phyloP scores from a whole-genome alignment of 805 yeast species.

The Blastobotrys terrestris region DNA sequence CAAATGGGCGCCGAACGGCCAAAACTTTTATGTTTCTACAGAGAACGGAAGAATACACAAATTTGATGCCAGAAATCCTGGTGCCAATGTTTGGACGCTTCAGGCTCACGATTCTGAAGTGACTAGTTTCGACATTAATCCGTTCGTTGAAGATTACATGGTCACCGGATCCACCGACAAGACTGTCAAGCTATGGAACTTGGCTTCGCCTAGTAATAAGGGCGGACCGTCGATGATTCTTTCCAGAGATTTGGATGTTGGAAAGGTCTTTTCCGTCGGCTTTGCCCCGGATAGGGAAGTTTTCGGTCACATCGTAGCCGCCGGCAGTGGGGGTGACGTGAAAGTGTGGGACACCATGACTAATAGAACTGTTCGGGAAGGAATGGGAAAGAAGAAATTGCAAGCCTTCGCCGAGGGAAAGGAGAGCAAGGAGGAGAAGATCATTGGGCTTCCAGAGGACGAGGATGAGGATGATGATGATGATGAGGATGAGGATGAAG shows the following conservation, averaged over 20 bases:
- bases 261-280: slow-evolving; percentile 75
- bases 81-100: slow-evolving; percentile 81
- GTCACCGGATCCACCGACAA: slow-evolving; percentile 88
- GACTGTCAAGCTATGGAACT: slow-evolving; percentile 80
- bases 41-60: slow-evolving; percentile 86
- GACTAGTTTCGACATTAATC: slow-evolving; percentile 69
- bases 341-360: slow-evolving; percentile 91
- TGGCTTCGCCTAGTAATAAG: slow-evolving; percentile 36
- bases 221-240: slow-evolving; percentile 79
- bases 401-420: not conserved
- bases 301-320: slow-evolving; percentile 75
- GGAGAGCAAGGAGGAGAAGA: slow-evolving; percentile 6
- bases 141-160: slow-evolving; percentile 61
- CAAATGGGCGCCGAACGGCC: slow-evolving; percentile 57
- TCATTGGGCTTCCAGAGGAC: slow-evolving; percentile 9
- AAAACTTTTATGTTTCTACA: slow-evolving; percentile 73
- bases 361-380: slow-evolving; percentile 67
- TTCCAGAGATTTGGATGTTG: slow-evolving; percentile 88
- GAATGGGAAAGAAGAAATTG: slow-evolving; percentile 43
- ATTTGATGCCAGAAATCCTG: slow-evolving; percentile 70
- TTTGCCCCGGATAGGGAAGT: slow-evolving; percentile 87
- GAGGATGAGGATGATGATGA: slow-evolving; percentile 4
- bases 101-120: slow-evolving; percentile 97
- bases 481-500: slow-evolving; percentile 4
- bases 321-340: slow-evolving; percentile 79